Percentiles rank a stretch among this genome's conserved stretches.
phyloP scores from a whole-genome alignment of 176 grass and related monocot species.

The Saccharum spontaneum region DNA sequence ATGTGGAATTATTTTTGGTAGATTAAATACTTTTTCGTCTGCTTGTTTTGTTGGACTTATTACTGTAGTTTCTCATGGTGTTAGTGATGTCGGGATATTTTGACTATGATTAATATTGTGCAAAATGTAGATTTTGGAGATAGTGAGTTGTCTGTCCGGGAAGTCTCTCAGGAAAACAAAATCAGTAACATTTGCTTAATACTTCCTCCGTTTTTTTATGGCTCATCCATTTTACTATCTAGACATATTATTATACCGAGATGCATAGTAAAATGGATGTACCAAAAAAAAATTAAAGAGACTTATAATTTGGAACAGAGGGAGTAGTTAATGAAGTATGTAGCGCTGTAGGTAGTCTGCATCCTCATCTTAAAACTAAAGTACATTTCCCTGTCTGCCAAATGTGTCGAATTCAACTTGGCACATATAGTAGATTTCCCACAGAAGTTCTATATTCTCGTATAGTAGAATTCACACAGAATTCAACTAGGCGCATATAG shows the following conservation, averaged over 20 bases:
- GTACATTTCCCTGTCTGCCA: no score
- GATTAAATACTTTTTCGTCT: neutral
- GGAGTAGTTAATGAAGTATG: neutral
- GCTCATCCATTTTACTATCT: no score
- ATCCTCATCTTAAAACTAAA: neutral
- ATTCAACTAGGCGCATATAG: neutral
- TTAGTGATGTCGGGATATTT: no score
- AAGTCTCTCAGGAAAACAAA: neutral
- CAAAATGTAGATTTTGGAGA: neutral
- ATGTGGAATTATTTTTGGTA: neutral
- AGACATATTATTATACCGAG: no score
- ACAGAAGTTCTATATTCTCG: neutral
- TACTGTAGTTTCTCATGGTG: neutral
- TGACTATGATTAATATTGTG: no score
- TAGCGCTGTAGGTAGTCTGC: neutral
- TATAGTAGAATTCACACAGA: neutral
- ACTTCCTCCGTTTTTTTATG: no score
- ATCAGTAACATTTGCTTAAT: neutral
- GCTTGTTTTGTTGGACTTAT: neutral
- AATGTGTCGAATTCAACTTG: conserved; percentile 4
- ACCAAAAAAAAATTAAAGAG: no score
- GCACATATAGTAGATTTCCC: neutral
- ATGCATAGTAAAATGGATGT: no score
- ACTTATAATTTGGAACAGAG: no score
- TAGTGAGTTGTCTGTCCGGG: neutral